phyloP scores from a whole-genome alignment of 2,329 filamentous ascomycete genomes.

The Triangularia verruculosa region DNA sequence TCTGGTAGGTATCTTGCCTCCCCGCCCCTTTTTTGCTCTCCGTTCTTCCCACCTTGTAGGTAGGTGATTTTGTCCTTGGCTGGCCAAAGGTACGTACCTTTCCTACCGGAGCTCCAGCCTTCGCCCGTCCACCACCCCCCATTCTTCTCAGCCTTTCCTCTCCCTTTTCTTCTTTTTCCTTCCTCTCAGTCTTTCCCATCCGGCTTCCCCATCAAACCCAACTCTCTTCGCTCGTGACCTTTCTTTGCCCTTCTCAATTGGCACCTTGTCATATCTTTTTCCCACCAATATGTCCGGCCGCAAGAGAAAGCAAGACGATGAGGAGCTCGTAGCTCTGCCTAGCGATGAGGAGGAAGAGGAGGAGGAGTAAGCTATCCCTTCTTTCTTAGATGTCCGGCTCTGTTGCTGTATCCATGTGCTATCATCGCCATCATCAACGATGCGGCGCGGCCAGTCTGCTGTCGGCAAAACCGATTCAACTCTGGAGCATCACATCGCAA shows the following conservation, averaged over 20 bases:
- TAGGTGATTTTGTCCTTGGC: not conserved
- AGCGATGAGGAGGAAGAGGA: conserved; percentile 51
- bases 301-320: conserved; percentile 54
- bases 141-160: conserved; percentile 27
- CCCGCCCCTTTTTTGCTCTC: conserved; percentile 13
- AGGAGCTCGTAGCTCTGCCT: conserved; percentile 54
- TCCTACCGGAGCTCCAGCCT: conserved; percentile 28
- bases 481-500: conserved; percentile 12
- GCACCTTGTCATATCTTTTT: conserved; percentile 13
- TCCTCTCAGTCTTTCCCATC: conserved; percentile 23
- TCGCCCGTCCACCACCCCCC: conserved; percentile 29
- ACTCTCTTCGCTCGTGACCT: conserved; percentile 12
- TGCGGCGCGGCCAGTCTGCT: conserved; percentile 15
- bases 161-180: conserved; percentile 29
- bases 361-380: conserved; percentile 48
- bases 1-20: conserved; percentile 12
- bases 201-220: conserved; percentile 20
- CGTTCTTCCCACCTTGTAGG: not conserved
- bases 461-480: not conserved
- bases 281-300: conserved; percentile 44
- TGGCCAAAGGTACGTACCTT: conserved; percentile 28
- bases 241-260: conserved; percentile 29
- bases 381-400: conserved; percentile 27
- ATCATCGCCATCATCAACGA: conserved; percentile 12
- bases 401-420: conserved; percentile 26